Conservation (phyloP, 2,329 filamentous ascomycete species). For the Alternaria angustiovoidea region DNA sequence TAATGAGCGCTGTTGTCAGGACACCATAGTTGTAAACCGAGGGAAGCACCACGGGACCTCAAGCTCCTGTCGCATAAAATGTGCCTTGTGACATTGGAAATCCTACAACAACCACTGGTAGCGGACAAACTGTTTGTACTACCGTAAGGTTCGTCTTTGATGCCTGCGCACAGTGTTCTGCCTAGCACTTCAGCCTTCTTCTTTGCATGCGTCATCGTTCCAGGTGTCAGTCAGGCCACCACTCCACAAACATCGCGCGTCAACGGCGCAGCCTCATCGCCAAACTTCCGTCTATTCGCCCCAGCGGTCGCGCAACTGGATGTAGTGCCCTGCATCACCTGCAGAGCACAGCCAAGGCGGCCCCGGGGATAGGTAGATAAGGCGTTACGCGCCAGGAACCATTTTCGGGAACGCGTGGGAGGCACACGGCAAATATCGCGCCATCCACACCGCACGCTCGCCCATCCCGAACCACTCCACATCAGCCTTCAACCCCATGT, state of each 20-base stretch:
- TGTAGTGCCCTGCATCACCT: slow-evolving; percentile 5
- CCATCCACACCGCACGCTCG: slow-evolving; percentile 1
- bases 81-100: neutral
- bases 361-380: slow-evolving; percentile 7
- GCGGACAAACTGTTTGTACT: neutral
- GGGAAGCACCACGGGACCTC: neutral
- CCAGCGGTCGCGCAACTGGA: neutral
- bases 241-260: neutral
- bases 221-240: slow-evolving; percentile 3
- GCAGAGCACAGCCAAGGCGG: slow-evolving; percentile 13
- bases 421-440: slow-evolving; percentile 13
- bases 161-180: neutral
- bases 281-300: neutral
- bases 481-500: slow-evolving; percentile 11
- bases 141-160: too few relatives aligned
- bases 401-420: slow-evolving; percentile 20
- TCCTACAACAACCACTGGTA: neutral
- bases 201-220: slow-evolving; percentile 5
- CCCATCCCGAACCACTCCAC: slow-evolving; percentile 5
- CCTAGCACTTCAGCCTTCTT: slow-evolving; percentile 2
- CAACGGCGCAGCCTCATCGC: neutral
- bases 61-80: too few relatives aligned
- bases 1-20: neutral
- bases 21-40: neutral
- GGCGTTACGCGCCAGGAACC: slow-evolving; percentile 3